Evolutionary conservation across 495 filamentous ascomycete species (phyloP).

Genomic region (Podospora appendiculata): DNA sequence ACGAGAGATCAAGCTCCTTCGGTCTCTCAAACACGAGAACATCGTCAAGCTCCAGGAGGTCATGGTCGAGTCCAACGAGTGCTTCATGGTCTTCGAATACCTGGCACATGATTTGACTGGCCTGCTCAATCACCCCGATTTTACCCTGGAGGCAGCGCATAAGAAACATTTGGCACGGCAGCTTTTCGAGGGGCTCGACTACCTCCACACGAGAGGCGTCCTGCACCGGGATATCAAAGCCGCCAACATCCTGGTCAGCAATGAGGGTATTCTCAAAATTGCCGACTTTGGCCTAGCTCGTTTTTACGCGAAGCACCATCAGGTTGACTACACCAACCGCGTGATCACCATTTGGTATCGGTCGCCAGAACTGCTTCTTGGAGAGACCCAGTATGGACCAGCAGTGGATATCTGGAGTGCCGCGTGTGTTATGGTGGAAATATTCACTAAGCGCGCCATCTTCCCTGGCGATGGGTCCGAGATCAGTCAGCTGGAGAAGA

Average conservation of each 20-base stretch:
- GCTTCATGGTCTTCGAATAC: constrained; percentile 99
- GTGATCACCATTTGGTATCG: constrained; percentile 99
- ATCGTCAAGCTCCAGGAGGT: constrained; percentile 86
- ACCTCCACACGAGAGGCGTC: constrained; percentile 88
- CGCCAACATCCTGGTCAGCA: constrained; percentile 97
- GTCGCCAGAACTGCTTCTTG: constrained; percentile 84
- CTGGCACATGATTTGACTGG: constrained; percentile 76
- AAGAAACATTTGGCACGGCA: constrained; percentile 94
- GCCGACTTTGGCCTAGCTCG: constrained; percentile 97
- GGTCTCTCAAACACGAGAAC: constrained; percentile 85
- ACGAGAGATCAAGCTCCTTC: constrained; percentile 91
- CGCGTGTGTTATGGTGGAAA: constrained; percentile 92
- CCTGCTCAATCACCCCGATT: constrained; percentile 85
- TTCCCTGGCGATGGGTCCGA: constrained; percentile 94
- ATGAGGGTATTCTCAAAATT: constrained; percentile 91
- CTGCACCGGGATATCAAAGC: constrained; percentile 97
- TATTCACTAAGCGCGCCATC: constrained; percentile 90
- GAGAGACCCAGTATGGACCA: constrained; percentile 89
- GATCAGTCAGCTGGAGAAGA: constrained; percentile 92
- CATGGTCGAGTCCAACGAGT: constrained; percentile 98
- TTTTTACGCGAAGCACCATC: constrained; percentile 87
- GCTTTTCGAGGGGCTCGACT: constrained; percentile 88
- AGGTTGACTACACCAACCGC: constrained; percentile 96
- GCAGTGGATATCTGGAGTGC: constrained; percentile 98
- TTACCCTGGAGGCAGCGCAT: constrained; percentile 74